These are phyloP conservation scores for Rhodotorula sp. DNA, from an alignment of 1,284 basidiomycete species.

Conservation along the genomic window DNA sequence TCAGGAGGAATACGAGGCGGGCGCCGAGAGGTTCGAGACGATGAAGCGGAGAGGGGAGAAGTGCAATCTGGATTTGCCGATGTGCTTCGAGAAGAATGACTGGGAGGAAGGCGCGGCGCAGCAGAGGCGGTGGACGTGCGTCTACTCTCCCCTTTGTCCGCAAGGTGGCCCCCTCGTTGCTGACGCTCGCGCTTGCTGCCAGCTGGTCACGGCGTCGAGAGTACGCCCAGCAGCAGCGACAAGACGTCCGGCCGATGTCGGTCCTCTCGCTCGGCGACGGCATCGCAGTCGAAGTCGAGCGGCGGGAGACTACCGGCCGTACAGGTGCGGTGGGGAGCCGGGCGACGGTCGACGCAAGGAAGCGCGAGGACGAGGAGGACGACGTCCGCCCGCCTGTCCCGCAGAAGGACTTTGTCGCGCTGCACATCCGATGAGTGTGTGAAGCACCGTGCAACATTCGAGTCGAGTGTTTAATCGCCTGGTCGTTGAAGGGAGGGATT, in stretches of 20 bases:
- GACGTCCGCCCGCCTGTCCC: neutral
- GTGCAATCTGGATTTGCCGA: slow-evolving; percentile 12
- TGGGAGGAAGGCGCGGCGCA: slow-evolving; percentile 8
- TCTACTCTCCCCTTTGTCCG: neutral
- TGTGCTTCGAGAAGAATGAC: slow-evolving; percentile 29
- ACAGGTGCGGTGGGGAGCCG: neutral
- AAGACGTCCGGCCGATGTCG: slow-evolving; percentile 6
- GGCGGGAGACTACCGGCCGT: neutral
- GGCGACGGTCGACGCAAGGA: neutral
- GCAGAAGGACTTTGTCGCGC: too few species aligned
- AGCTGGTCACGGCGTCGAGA: slow-evolving; percentile 23
- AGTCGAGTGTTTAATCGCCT: too few species aligned
- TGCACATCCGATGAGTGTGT: too few species aligned
- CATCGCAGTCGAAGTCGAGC: slow-evolving; percentile 17
- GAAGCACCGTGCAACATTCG: too few species aligned
- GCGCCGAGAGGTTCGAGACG: neutral
- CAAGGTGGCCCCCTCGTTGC: too few species aligned
- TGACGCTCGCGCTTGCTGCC: neutral
- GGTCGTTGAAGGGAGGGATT: too few species aligned
- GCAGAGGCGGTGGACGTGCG: slow-evolving; percentile 15
- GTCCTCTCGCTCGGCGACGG: slow-evolving; percentile 2
- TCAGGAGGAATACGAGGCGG: neutral
- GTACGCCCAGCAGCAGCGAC: slow-evolving; percentile 10
- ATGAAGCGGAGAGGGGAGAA: neutral
- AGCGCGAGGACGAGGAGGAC: neutral